Conservation (phyloP, 202 grass and related monocot species). For the Saccharum hybrid region DNA sequence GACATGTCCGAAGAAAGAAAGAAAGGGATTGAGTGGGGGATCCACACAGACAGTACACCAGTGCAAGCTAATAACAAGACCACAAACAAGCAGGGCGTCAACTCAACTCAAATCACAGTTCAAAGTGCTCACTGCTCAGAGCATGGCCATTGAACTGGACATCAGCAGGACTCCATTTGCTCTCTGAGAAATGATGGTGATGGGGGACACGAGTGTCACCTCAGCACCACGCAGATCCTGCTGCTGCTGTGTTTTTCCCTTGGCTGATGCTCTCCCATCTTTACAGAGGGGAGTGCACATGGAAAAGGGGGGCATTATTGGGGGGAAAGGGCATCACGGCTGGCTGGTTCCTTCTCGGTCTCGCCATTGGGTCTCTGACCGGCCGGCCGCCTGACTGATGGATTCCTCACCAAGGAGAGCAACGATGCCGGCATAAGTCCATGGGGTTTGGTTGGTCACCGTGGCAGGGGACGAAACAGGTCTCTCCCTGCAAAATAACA, state of each 20-base stretch:
- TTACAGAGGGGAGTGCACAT: slow-evolving; percentile 77
- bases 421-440: slow-evolving; percentile 58
- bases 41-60: neutral
- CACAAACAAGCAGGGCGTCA: slow-evolving; percentile 36
- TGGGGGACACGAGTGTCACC: slow-evolving; percentile 64
- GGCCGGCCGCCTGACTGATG: slow-evolving; percentile 47
- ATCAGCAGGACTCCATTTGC: slow-evolving; percentile 32
- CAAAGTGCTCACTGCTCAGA: neutral
- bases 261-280: slow-evolving; percentile 21
- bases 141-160: slow-evolving; percentile 37
- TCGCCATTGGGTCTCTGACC: slow-evolving; percentile 42
- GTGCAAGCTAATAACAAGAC: neutral
- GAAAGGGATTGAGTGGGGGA: neutral
- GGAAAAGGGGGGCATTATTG: slow-evolving; percentile 54
- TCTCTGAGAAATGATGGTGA: slow-evolving; percentile 47
- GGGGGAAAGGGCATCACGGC: slow-evolving; percentile 32
- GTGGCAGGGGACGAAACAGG: slow-evolving; percentile 2
- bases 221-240: slow-evolving; percentile 46
- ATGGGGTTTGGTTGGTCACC: slow-evolving; percentile 43
- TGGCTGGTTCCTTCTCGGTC: slow-evolving; percentile 31
- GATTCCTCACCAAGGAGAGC: slow-evolving; percentile 73
- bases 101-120: slow-evolving; percentile 33
- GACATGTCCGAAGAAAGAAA: slow-evolving; percentile 36
- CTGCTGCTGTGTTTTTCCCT: slow-evolving; percentile 18
- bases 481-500: slow-evolving; percentile 42